Evolutionary conservation across 139 green algal species (phyloP).

Genomic region (Trebouxia sp.): DNA sequence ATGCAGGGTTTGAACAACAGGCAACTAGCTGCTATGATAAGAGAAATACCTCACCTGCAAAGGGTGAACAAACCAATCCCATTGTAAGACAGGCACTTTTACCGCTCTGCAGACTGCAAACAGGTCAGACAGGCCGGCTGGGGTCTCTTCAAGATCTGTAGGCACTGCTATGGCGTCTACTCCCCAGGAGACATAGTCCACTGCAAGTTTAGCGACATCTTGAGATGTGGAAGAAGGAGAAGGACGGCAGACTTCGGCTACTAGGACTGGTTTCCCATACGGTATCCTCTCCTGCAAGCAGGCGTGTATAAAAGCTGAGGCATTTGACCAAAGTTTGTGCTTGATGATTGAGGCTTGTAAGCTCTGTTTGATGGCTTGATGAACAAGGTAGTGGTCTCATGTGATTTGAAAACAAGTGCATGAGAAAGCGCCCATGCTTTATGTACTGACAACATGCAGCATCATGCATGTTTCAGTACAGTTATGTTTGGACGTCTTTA

Average conservation of each 20-base stretch:
- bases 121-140: conserved; percentile 42
- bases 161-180: conserved; percentile 70
- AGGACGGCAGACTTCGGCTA: conserved; percentile 52
- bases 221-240: conserved; percentile 24
- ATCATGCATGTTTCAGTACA: too few species aligned
- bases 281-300: conserved; percentile 9
- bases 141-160: conserved; percentile 68
- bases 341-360: background rate
- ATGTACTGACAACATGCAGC: too few species aligned
- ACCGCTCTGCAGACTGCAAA: conserved; percentile 60
- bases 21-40: too few species aligned
- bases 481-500: too few species aligned
- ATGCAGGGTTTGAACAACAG: too few species aligned
- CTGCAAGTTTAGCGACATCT: conserved; percentile 47
- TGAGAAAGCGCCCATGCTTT: too few species aligned
- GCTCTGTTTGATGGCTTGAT: too few species aligned
- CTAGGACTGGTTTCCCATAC: conserved; percentile 39
- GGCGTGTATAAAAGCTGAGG: too few species aligned
- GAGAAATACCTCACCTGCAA: conserved; percentile 50
- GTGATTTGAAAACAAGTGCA: too few species aligned
- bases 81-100: conserved; percentile 62
- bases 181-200: conserved; percentile 38
- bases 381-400: too few species aligned
- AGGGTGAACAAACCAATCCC: conserved; percentile 81
- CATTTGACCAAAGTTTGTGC: background rate